A percentile compares a stretch with the other conserved stretches of the same genome.
Conservation (phyloP, 345 rosid species). For the Syzygium oleosum region DNA sequence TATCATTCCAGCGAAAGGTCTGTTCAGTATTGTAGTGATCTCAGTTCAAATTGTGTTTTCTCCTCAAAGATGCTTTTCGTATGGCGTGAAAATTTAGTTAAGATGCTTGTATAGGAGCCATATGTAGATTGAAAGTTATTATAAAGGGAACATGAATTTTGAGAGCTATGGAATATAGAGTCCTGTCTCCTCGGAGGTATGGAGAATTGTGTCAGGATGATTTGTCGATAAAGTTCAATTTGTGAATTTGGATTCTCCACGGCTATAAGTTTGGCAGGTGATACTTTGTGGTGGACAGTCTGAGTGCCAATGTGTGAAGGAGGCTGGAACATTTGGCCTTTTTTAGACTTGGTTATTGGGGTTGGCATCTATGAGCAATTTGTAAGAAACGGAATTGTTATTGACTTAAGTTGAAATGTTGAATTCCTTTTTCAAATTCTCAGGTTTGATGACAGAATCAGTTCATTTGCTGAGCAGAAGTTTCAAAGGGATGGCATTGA, state of each 20-base stretch:
- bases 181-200: not conserved
- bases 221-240: not conserved
- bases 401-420: not conserved
- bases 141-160: not conserved
- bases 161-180: not conserved
- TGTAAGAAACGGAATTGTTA: not conserved
- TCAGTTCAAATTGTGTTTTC: not conserved
- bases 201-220: not conserved
- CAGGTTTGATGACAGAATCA: constrained; percentile 88
- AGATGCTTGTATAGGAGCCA: not conserved
- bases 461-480: constrained; percentile 81
- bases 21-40: not conserved
- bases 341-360: not conserved
- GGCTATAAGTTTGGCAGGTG: not conserved
- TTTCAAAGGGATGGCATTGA: constrained; percentile 80
- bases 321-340: not conserved
- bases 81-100: not conserved
- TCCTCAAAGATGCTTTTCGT: not conserved
- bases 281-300: not conserved
- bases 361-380: not conserved
- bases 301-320: not conserved
- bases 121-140: not conserved
- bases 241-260: not conserved
- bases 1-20: not conserved
- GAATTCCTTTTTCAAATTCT: not conserved